phyloP scores from a whole-genome alignment of 1,284 basidiomycete species.

The Phylloporus gajari region DNA sequence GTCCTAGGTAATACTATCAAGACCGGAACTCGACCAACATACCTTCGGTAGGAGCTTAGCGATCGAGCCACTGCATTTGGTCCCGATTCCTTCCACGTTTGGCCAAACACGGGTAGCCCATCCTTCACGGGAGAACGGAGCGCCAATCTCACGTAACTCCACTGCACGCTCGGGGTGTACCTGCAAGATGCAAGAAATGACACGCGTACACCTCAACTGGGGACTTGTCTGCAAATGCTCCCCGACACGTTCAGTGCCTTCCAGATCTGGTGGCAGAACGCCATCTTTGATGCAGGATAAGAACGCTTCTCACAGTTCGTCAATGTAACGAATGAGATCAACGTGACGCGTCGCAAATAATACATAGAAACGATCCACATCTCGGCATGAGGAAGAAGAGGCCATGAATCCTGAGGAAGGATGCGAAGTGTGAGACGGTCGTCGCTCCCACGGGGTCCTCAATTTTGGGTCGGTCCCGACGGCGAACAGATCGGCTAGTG shows the following conservation, averaged over 20 bases:
- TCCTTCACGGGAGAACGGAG: constrained; percentile 8
- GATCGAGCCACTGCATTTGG: neutral
- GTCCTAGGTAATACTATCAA: neutral
- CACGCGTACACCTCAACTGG: too few relatives aligned
- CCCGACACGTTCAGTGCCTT: constrained; percentile 24
- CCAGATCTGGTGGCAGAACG: constrained; percentile 28
- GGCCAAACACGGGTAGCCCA: constrained; percentile 9
- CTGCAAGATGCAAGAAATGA: neutral
- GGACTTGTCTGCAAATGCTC: constrained; percentile 23
- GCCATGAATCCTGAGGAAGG: constrained; percentile 26
- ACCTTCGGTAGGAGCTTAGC: neutral
- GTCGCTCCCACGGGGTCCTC: constrained; percentile 31
- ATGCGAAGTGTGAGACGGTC: constrained; percentile 23
- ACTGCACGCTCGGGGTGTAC: constrained; percentile 9
- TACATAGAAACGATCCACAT: constrained; percentile 13
- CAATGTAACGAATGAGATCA: constrained; percentile 30
- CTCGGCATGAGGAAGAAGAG: constrained; percentile 13
- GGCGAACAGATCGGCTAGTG: too few relatives aligned
- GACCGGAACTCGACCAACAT: neutral
- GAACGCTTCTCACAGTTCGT: constrained; percentile 32
- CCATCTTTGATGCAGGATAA: constrained; percentile 30
- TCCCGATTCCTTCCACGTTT: neutral
- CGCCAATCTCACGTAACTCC: neutral
- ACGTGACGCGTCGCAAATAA: constrained; percentile 20
- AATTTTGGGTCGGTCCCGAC: too few relatives aligned